Evolutionary conservation across 495 filamentous ascomycete genomes (phyloP).

Genomic region (Aspergillus affinis): DNA sequence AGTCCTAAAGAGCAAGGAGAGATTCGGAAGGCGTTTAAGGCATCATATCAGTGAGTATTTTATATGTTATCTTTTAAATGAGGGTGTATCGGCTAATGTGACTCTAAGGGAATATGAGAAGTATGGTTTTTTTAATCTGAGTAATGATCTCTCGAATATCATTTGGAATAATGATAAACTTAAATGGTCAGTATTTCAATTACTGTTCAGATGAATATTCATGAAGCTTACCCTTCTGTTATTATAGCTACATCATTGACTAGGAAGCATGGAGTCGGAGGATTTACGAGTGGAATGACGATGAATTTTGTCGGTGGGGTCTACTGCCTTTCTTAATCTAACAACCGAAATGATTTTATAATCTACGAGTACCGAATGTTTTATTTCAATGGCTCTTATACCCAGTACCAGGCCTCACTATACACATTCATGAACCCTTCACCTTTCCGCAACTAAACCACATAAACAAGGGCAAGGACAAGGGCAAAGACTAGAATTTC

Average conservation of each 20-base stretch:
- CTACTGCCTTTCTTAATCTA: too few species aligned
- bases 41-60: slow-evolving; percentile 4
- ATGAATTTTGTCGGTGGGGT: background rate
- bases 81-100: background rate
- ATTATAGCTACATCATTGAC: slow-evolving; percentile 13
- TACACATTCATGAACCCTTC: too few species aligned
- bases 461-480: too few species aligned
- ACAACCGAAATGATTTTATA: too few species aligned
- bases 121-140: slow-evolving; percentile 1
- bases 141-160: slow-evolving; percentile 8
- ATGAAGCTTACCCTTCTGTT: slow-evolving; percentile 7
- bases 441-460: too few species aligned
- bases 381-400: too few species aligned
- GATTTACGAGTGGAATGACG: slow-evolving; percentile 9
- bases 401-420: too few species aligned
- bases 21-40: background rate
- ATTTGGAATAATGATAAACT: slow-evolving; percentile 8
- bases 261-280: slow-evolving; percentile 8
- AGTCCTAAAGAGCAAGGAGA: background rate
- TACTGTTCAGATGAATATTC: background rate
- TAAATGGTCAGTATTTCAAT: slow-evolving; percentile 7
- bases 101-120: background rate
- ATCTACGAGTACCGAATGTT: too few species aligned
- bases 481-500: too few species aligned
- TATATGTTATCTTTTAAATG: background rate